Conservation (phyloP, 305 asterid species). For the Solanum hybrid region DNA sequence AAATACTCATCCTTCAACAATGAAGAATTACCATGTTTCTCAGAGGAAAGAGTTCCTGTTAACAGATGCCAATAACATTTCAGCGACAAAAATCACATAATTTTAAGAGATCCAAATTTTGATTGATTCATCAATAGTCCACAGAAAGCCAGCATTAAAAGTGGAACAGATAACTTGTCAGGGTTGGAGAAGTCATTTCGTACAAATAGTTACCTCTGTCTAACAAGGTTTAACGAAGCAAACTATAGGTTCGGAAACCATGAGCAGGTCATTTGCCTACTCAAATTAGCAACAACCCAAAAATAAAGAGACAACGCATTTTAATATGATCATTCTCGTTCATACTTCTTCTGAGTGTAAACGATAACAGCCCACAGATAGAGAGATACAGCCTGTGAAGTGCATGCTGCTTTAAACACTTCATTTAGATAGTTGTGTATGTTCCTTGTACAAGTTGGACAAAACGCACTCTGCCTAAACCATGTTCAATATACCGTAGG, state of each 20-base stretch:
- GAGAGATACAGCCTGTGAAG: neutral
- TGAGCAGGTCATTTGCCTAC: neutral
- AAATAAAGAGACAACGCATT: neutral
- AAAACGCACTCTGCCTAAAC: neutral
- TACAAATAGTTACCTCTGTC: neutral
- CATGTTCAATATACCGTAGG: neutral
- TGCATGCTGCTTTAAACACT: neutral
- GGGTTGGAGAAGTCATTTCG: neutral
- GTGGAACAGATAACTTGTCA: neutral
- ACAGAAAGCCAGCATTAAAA: neutral
- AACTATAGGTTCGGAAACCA: neutral
- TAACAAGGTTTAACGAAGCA: neutral
- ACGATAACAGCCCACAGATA: neutral
- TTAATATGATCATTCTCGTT: neutral
- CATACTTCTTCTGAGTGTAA: neutral
- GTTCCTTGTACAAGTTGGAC: neutral
- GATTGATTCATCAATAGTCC: neutral
- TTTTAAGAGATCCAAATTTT: neutral
- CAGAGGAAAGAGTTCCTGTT: neutral
- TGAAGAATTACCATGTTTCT: neutral
- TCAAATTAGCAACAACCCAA: neutral
- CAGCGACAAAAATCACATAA: neutral
- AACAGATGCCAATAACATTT: neutral
- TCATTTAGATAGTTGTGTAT: neutral
- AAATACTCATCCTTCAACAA: neutral